Evolutionary conservation across 495 filamentous ascomycete species (phyloP), one percentile per base, ranked within the genome.

Genomic region (Lasiosphaeriaceae sp.): DNA sequence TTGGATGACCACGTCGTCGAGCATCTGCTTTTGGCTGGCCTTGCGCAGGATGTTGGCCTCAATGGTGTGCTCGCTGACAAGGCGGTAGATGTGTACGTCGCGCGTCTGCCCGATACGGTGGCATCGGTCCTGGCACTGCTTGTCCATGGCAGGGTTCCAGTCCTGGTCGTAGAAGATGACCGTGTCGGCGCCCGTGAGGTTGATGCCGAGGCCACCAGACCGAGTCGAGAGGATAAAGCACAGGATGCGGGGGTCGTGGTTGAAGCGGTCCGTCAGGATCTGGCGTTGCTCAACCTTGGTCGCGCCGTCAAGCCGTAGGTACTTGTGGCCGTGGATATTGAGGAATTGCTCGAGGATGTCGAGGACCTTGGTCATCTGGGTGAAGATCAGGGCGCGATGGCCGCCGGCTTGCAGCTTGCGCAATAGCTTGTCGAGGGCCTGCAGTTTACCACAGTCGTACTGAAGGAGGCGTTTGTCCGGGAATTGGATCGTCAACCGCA

Each of bases 91-190:
- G 66, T 97, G 93, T 39, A 99, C 95, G 66, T 99, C 95, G 24
- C 95, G 86, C 0, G 95, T 97, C 71, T 99, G 95, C 2, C 95
- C 95, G 64, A 99, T 99, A 51, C 95, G 92, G 70, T 99, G 95
- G 60, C 90, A 93, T 60, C 95, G 87, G 67, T 99, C 95, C 73
- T 97, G 95, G 68, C 95, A 99, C 71, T 99, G 95, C 66, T 96
- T 96, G 72, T 99, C 95, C 95, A 99, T 99, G 11, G 95, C 95
- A 0, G 95, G 95, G 62, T 99, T 99, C 95, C 95, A 99, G 73
- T 99, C 95, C 44, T 96, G 83, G 69, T 99, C 95, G 73, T 99
- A 99, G 75, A 99, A 99, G 65, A 99, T 97, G 65, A 99, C 95
- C 0, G 94, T 96, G 70, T 97, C 94, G 22, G 95, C 95, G 31